Conservation (phyloP, 2,329 filamentous ascomycete genomes). For the Ceratocystis cubensis region DNA sequence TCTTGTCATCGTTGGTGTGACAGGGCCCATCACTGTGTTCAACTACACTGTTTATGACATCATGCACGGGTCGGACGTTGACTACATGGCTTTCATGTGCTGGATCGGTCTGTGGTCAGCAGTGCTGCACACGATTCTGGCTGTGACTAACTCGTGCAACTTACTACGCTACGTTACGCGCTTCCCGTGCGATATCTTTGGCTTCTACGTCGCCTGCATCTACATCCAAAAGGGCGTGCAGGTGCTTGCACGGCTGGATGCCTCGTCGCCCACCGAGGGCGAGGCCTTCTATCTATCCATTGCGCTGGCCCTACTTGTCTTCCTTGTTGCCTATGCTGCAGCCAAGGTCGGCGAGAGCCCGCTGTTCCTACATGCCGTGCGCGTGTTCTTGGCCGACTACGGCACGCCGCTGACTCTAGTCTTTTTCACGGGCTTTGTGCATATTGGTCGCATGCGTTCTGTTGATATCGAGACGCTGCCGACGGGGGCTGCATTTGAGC, state of each 20-base stretch:
- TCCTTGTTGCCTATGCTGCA: slow-evolving; percentile 63
- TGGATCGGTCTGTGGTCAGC: slow-evolving; percentile 86
- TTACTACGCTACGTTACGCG: slow-evolving; percentile 78
- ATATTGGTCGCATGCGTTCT: slow-evolving; percentile 68
- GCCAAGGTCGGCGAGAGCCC: slow-evolving; percentile 57
- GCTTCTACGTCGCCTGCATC: slow-evolving; percentile 85
- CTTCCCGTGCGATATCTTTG: slow-evolving; percentile 88
- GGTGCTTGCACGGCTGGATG: slow-evolving; percentile 58
- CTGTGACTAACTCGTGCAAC: slow-evolving; percentile 77
- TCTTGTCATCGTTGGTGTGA: slow-evolving; percentile 81
- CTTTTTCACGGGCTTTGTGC: slow-evolving; percentile 83
- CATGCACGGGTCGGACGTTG: slow-evolving; percentile 60
- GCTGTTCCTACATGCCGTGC: slow-evolving; percentile 60
- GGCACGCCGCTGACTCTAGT: slow-evolving; percentile 70
- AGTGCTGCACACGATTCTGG: slow-evolving; percentile 72
- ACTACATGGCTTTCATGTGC: slow-evolving; percentile 82
- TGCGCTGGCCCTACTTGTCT: slow-evolving; percentile 61
- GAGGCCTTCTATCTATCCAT: slow-evolving; percentile 68
- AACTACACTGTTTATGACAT: slow-evolving; percentile 93
- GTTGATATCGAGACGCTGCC: slow-evolving; percentile 60
- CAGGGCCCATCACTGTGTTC: slow-evolving; percentile 83
- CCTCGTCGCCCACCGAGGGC: neutral
- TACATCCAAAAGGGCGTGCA: slow-evolving; percentile 87
- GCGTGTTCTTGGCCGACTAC: slow-evolving; percentile 81
- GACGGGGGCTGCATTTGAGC: slow-evolving; percentile 64